Percentiles rank a stretch among this genome's conserved stretches.
Evolutionary conservation across 116 monocot species (phyloP).

Genomic region (Thalassia testudinum): DNA sequence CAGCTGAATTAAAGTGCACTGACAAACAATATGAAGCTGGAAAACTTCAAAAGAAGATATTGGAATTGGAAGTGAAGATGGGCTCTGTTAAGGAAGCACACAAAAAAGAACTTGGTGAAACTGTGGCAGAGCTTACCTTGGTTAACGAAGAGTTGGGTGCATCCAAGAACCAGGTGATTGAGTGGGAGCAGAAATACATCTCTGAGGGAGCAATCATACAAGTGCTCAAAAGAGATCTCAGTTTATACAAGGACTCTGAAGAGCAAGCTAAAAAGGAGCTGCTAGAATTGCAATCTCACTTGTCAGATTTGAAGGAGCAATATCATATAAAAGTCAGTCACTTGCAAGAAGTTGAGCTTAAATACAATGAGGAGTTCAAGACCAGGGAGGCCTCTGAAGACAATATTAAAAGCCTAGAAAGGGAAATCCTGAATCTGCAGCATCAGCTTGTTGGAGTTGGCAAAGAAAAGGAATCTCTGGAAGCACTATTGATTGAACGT

Average conservation of each 20-base stretch:
- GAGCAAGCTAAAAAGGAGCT: slow-evolving; percentile 42
- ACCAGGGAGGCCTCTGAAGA: slow-evolving; percentile 30
- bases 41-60: slow-evolving; percentile 31
- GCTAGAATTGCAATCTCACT: slow-evolving; percentile 26
- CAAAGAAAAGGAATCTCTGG: slow-evolving; percentile 50
- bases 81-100: no score
- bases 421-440: slow-evolving; percentile 20
- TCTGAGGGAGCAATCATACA: slow-evolving; percentile 29
- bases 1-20: slow-evolving; percentile 23
- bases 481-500: slow-evolving; percentile 27
- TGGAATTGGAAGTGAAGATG: no score
- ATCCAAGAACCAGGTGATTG: slow-evolving; percentile 40
- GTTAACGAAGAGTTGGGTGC: slow-evolving; percentile 4
- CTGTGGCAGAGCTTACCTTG: slow-evolving; percentile 10
- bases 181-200: slow-evolving; percentile 37
- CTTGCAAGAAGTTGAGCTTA: slow-evolving; percentile 38
- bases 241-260: slow-evolving; percentile 36
- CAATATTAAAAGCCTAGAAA: slow-evolving; percentile 22
- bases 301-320: slow-evolving; percentile 42
- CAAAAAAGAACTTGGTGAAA: slow-evolving; percentile 38
- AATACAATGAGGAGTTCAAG: slow-evolving; percentile 38
- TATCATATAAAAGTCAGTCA: slow-evolving; percentile 27
- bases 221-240: slow-evolving; percentile 42
- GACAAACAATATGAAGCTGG: slow-evolving; percentile 35
- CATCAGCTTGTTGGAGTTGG: slow-evolving; percentile 31